phyloP scores from a whole-genome alignment of 768 basidiomycete species.

The Hortiboletus campestris region DNA sequence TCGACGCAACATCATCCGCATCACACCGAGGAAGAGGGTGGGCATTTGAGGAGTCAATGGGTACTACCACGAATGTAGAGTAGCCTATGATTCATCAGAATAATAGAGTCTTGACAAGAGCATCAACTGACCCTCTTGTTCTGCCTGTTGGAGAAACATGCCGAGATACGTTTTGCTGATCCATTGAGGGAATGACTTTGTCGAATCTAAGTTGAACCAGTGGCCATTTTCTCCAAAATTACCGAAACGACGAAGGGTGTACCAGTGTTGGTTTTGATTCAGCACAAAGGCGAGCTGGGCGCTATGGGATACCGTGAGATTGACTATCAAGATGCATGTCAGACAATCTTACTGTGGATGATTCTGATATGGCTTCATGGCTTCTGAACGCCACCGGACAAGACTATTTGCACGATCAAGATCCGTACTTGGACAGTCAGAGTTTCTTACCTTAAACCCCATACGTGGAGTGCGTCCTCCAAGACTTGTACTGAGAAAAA shows the following conservation, averaged over 20 bases:
- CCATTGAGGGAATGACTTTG: constrained; percentile 70
- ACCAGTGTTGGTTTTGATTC: constrained; percentile 88
- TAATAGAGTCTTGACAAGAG: background rate
- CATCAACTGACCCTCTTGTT: constrained; percentile 64
- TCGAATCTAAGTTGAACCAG: constrained; percentile 92
- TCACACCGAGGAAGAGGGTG: constrained; percentile 59
- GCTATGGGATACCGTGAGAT: constrained; percentile 38
- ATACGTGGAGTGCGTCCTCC: constrained; percentile 79
- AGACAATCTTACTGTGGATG: constrained; percentile 64
- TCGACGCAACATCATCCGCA: constrained; percentile 69
- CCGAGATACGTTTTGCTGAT: constrained; percentile 79
- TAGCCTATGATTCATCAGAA: constrained; percentile 52
- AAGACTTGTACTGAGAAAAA: constrained; percentile 93
- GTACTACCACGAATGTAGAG: constrained; percentile 75
- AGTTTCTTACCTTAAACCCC: constrained; percentile 67
- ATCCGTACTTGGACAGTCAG: background rate
- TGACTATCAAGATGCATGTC: background rate
- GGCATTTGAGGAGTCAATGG: constrained; percentile 52
- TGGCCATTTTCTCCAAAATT: constrained; percentile 49
- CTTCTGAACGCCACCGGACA: constrained; percentile 80
- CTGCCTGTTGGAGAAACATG: constrained; percentile 86
- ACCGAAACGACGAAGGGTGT: constrained; percentile 81
- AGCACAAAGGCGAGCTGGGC: constrained; percentile 85
- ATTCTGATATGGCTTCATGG: constrained; percentile 73
- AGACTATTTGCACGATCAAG: constrained; percentile 42